These are phyloP conservation scores for Kwoniella mangroviensis DNA, from an alignment of 768 basidiomycete genomes.

Conservation along the genomic window DNA sequence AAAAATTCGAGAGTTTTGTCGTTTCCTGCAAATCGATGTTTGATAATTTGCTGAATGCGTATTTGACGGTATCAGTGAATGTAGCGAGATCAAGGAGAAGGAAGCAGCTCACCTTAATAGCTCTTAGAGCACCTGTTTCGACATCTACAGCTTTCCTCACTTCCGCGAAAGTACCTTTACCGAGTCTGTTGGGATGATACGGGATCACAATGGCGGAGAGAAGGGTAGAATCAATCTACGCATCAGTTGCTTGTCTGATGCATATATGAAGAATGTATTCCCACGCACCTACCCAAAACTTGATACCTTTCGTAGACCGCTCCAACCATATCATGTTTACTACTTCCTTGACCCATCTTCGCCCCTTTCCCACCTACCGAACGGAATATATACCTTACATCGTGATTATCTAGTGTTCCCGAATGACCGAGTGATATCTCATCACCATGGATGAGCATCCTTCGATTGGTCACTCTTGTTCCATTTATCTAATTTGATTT, in stretches of 20 bases:
- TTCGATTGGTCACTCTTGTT: conserved; percentile 65
- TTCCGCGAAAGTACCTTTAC: conserved; percentile 88
- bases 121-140: conserved; percentile 72
- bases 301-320: conserved; percentile 59
- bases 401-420: conserved; percentile 60
- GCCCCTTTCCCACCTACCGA: conserved; percentile 37
- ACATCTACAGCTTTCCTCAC: conserved; percentile 81
- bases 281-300: conserved; percentile 51
- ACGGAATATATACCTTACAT: conserved; percentile 62
- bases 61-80: conserved; percentile 27
- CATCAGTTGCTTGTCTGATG: background rate
- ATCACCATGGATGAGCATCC: conserved; percentile 75
- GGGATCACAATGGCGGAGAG: background rate
- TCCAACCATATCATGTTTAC: conserved; percentile 48
- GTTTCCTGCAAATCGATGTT: conserved; percentile 50
- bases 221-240: background rate
- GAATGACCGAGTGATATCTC: conserved; percentile 81
- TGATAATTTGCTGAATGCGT: conserved; percentile 52
- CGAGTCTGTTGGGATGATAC: conserved; percentile 60
- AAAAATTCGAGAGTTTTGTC: conserved; percentile 60
- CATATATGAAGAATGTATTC: background rate
- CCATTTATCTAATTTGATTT: conserved; percentile 66
- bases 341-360: conserved; percentile 35
- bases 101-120: conserved; percentile 67
- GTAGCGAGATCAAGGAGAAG: background rate